Evolutionary conservation across 495 filamentous ascomycete species (phyloP).

Genomic region (Emericellopsis terricola): DNA sequence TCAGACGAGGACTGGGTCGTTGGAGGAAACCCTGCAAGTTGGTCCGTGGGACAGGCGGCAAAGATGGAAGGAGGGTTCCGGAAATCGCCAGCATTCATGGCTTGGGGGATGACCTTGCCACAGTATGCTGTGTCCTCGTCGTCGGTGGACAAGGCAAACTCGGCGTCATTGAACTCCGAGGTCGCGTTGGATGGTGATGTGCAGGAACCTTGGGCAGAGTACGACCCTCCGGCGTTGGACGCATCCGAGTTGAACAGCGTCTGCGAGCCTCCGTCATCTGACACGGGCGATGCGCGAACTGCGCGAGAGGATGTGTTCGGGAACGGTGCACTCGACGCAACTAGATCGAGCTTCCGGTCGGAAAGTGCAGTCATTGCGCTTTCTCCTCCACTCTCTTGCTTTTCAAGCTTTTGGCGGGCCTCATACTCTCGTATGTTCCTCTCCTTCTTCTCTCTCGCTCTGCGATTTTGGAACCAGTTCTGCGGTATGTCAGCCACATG

Average conservation of each 20-base stretch:
- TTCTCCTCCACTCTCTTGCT: slow-evolving; percentile 29
- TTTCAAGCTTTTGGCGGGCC: slow-evolving; percentile 26
- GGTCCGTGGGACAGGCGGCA: too few relatives aligned
- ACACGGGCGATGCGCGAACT: too few relatives aligned
- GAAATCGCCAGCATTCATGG: too few relatives aligned
- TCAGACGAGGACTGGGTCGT: neutral
- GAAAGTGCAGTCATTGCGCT: slow-evolving; percentile 17
- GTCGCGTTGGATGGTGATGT: neutral
- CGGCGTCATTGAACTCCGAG: neutral
- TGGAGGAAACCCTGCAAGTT: too few relatives aligned
- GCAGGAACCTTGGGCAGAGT: too few relatives aligned
- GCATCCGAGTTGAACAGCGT: too few relatives aligned
- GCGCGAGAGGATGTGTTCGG: too few relatives aligned
- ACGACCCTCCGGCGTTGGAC: too few relatives aligned
- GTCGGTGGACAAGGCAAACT: neutral
- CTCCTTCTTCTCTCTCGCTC: slow-evolving; percentile 68
- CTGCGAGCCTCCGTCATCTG: too few relatives aligned
- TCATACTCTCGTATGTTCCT: slow-evolving; percentile 50
- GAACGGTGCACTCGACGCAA: slow-evolving; percentile 1
- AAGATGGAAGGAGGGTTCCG: too few relatives aligned
- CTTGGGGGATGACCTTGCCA: neutral
- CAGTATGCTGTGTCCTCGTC: neutral
- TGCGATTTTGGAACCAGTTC: slow-evolving; percentile 89
- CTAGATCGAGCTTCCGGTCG: slow-evolving; percentile 12
- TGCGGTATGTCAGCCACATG: too few relatives aligned